Evolutionary conservation across 1,139 yeast genomes (phyloP), one percentile per base, ranked within the genome.

Genomic region (Hyphopichia burtonii): DNA sequence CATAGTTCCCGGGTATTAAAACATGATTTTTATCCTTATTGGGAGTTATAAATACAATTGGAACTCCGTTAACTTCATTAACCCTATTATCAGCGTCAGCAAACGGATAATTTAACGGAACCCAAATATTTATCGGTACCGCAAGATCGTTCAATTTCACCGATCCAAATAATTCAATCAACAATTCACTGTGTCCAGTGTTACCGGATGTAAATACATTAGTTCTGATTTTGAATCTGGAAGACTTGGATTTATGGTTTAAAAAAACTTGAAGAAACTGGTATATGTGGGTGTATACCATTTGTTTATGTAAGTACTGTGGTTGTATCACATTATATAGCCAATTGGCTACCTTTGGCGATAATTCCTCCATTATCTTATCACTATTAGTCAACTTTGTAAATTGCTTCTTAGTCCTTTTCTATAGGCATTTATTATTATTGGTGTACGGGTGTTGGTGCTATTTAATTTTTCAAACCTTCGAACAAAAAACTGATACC

Each of bases 121-220:
- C 56, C 96, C 96, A 90, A 3, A 90, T 63, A 45, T 82, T 81
- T 11, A 87, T 58, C 0, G 91, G 90, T n/a, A 82, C 58, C 41
- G 68, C 65, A 1, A 56, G 54, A 6, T 58, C 53, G 12, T 50
- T 47, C 1, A 46, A 59, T 50, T 76, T 72, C 3, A 83, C 51
- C 2, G 74, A 68, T 0, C 96, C 96, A 51, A 73, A 75, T 2
- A 90, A 51, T 47, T 85, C 83, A 14, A 89, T 65, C 40, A 89
- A 65, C 22, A 90, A 68, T 28, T 73, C 69, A 1, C 86, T 70
- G 11, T 60, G 61, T 1, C 97, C 96, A 1, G 68, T 53, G 17
- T 70, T 73, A 39, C 59, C 57, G 3, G 78, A 68, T 0, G 90
- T 84, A 56, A 76, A 82, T 1, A 88, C 85, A 44, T 80, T 77